A percentile compares a stretch with the other conserved stretches of the same genome.
phyloP scores from a whole-genome alignment of 2,329 filamentous ascomycete species.

The Phaeoacremonium minimum region DNA sequence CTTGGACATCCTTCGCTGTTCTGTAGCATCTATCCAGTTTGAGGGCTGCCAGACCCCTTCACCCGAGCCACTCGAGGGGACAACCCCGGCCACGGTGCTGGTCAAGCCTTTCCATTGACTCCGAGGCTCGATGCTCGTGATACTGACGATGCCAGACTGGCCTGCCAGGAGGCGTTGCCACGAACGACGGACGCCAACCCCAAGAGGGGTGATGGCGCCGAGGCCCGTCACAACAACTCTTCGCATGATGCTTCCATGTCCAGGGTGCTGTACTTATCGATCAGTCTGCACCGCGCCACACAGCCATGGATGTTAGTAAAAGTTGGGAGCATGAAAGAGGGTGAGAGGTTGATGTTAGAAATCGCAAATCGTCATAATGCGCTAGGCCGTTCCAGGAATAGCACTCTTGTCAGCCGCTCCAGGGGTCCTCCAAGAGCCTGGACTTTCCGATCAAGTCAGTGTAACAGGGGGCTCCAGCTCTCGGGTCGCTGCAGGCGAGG shows the following conservation, averaged over 20 bases:
- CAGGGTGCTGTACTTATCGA: no score
- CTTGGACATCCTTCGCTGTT: constrained; percentile 75
- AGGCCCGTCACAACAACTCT: constrained; percentile 82
- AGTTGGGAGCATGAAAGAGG: no score
- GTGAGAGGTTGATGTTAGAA: no score
- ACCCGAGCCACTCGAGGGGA: constrained; percentile 48
- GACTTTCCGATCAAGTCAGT: no score
- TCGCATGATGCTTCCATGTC: constrained; percentile 49
- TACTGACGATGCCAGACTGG: constrained; percentile 74
- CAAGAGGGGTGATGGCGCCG: constrained; percentile 78
- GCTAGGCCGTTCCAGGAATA: no score
- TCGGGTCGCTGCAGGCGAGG: no score
- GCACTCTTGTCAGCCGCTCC: no score
- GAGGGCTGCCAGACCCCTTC: constrained; percentile 42
- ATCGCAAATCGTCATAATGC: no score
- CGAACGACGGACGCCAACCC: constrained; percentile 70
- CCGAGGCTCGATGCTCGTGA: constrained; percentile 54
- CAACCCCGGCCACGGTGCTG: constrained; percentile 78
- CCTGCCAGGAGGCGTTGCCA: constrained; percentile 80
- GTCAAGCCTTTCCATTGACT: constrained; percentile 67
- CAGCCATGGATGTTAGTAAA: no score
- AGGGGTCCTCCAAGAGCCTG: no score
- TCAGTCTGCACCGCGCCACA: no score
- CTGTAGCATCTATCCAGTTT: constrained; percentile 49
- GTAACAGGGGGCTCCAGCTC: no score